phyloP scores from a whole-genome alignment of 192 early-diverging fungal genomes.

The Coemansia sp. region DNA sequence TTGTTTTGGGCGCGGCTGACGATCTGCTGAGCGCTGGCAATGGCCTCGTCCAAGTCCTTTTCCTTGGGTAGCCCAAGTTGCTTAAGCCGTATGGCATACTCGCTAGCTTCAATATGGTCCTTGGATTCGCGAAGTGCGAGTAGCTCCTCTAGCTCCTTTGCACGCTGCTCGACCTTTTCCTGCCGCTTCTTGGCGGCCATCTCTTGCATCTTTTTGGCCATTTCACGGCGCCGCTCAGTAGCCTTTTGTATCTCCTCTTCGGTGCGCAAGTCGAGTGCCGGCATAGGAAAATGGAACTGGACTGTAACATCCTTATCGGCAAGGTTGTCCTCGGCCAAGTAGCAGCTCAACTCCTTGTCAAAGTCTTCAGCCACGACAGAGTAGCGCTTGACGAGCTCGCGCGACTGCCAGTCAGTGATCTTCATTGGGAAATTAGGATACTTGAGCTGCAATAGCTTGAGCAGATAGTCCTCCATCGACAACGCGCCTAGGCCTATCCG shows the following conservation, averaged over 20 bases:
- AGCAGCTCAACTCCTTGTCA: constrained; percentile 64
- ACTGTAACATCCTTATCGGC: constrained; percentile 67
- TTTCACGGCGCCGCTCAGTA: constrained; percentile 71
- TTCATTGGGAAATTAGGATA: constrained; percentile 88
- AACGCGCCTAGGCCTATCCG: constrained; percentile 82
- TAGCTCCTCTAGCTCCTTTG: constrained; percentile 64
- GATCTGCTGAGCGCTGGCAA: constrained; percentile 67
- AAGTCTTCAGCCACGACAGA: constrained; percentile 79
- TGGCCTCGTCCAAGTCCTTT: constrained; percentile 72
- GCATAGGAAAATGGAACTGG: constrained; percentile 78
- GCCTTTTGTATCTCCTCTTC: constrained; percentile 75
- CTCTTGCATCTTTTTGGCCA: constrained; percentile 75
- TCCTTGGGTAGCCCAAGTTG: constrained; percentile 68
- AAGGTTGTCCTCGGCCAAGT: constrained; percentile 65
- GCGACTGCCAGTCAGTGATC: constrained; percentile 73
- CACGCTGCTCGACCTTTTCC: constrained; percentile 78
- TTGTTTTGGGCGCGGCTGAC: constrained; percentile 78
- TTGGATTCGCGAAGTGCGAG: constrained; percentile 34
- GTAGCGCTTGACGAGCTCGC: constrained; percentile 71
- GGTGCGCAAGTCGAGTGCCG: constrained; percentile 71
- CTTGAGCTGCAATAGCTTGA: constrained; percentile 87
- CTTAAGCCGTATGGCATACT: constrained; percentile 57
- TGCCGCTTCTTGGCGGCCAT: constrained; percentile 78
- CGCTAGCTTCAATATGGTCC: constrained; percentile 20
- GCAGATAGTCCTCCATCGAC: constrained; percentile 77